Conservation (phyloP, 371 early-diverging fungal genomes). For the Neoconidiobolus thromboides region DNA sequence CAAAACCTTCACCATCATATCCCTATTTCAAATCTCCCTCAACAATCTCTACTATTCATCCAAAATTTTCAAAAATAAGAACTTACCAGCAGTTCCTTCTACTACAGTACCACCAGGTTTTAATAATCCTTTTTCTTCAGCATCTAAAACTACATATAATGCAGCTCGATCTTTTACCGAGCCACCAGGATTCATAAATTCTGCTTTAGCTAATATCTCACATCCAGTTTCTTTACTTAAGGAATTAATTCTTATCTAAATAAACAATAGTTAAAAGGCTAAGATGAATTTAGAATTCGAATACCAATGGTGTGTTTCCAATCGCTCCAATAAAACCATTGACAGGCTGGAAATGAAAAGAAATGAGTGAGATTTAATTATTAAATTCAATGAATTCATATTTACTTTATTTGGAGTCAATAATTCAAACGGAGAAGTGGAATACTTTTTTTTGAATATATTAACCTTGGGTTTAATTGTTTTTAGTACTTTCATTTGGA, state of each 20-base stretch:
- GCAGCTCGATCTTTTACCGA: conserved; percentile 94
- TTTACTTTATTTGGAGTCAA: no score
- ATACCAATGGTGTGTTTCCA: conserved; percentile 85
- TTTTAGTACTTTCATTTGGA: no score
- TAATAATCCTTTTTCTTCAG: conserved; percentile 64
- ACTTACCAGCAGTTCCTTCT: conserved; percentile 77
- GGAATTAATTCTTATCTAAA: conserved; percentile 46
- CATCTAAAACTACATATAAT: conserved; percentile 76
- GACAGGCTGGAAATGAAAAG: conserved; percentile 5
- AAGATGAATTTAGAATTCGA: background rate
- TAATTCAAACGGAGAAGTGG: no score
- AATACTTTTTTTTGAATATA: no score
- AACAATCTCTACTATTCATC: no score
- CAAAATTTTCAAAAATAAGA: background rate
- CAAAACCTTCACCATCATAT: no score
- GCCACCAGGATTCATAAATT: conserved; percentile 97
- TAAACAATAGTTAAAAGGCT: background rate
- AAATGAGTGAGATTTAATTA: conserved; percentile 12
- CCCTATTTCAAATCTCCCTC: no score
- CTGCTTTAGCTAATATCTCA: conserved; percentile 81
- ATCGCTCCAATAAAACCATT: conserved; percentile 77
- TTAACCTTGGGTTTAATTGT: no score
- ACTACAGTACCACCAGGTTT: conserved; percentile 84
- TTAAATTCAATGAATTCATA: conserved; percentile 6
- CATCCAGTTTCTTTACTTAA: conserved; percentile 70